A percentile compares a stretch with the other conserved stretches of the same genome.
Evolutionary conservation across 805 yeast species (phyloP).

Genomic region (Nakazawaea ambrosiae): DNA sequence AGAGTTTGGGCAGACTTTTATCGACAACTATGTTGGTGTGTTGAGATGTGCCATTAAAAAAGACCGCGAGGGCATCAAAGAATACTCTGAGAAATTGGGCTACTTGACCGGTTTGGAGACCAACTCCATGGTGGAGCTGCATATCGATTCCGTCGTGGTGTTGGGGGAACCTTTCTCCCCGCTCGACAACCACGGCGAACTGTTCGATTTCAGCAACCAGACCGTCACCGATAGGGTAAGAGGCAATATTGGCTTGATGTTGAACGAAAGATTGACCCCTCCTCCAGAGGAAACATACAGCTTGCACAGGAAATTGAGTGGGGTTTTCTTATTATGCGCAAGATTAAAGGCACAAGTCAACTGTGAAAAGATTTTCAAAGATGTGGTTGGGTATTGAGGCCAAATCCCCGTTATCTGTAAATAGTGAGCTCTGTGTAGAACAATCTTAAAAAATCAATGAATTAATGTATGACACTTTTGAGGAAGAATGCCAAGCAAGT

Average conservation of each 20-base stretch:
- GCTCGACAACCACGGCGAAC: slow-evolving; percentile 34
- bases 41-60: slow-evolving; percentile 67
- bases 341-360: slow-evolving; percentile 78
- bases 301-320: slow-evolving; percentile 91
- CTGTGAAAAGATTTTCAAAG: slow-evolving; percentile 67
- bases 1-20: slow-evolving; percentile 62
- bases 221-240: slow-evolving; percentile 93
- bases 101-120: slow-evolving; percentile 90
- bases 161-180: slow-evolving; percentile 88
- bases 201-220: slow-evolving; percentile 73
- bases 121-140: slow-evolving; percentile 82
- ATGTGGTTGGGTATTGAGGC: slow-evolving; percentile 50
- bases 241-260: slow-evolving; percentile 81
- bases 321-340: slow-evolving; percentile 87
- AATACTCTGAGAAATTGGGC: slow-evolving; percentile 68
- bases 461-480: too few species aligned
- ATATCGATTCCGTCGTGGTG: slow-evolving; percentile 82
- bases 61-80: slow-evolving; percentile 58
- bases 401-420: too few species aligned
- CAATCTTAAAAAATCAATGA: too few species aligned
- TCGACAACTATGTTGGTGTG: slow-evolving; percentile 58
- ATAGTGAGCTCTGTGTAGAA: neutral
- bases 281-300: slow-evolving; percentile 99
- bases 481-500: too few species aligned
- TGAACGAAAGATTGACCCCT: slow-evolving; percentile 85